These are phyloP conservation scores for Aquilaria agallochum DNA, from an alignment of 441 rosid genomes.

Conservation along the genomic window DNA sequence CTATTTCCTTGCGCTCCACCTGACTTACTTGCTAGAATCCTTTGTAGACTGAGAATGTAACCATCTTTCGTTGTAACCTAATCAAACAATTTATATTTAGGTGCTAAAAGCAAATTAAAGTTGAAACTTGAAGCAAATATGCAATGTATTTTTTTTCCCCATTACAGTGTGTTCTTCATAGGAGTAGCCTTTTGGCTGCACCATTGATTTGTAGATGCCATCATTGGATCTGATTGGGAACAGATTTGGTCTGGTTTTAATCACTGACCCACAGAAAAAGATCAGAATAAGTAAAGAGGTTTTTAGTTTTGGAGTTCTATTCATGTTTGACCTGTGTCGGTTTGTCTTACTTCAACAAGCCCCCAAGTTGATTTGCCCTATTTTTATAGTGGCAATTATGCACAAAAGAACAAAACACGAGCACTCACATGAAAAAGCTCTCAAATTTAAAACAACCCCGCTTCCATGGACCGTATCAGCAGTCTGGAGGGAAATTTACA, in stretches of 20 bases:
- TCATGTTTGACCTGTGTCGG: not conserved
- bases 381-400: conserved; percentile 8
- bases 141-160: not conserved
- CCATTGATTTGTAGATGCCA: conserved; percentile 39
- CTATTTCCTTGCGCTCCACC: conserved; percentile 19
- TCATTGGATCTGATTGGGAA: conserved; percentile 16
- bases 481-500: too few species aligned
- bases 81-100: conserved; percentile 1
- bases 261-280: conserved; percentile 31
- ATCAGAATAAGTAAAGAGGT: conserved; percentile 12
- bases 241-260: conserved; percentile 24
- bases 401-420: conserved; percentile 13
- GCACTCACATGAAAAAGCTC: conserved; percentile 14
- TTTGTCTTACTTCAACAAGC: conserved; percentile 5
- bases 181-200: conserved; percentile 29
- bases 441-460: not conserved
- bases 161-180: conserved; percentile 40
- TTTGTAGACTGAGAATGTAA: conserved; percentile 43
- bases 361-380: not conserved
- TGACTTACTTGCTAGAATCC: conserved; percentile 23
- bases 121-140: not conserved
- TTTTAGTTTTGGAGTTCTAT: conserved; percentile 15
- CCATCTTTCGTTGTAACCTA: conserved; percentile 62
- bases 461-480: too few species aligned
- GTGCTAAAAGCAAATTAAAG: not conserved